Percentiles rank a stretch among this genome's conserved stretches.
phyloP scores from a whole-genome alignment of 805 yeast species.

The Cyberlindnera nakhonratchasimensis region DNA sequence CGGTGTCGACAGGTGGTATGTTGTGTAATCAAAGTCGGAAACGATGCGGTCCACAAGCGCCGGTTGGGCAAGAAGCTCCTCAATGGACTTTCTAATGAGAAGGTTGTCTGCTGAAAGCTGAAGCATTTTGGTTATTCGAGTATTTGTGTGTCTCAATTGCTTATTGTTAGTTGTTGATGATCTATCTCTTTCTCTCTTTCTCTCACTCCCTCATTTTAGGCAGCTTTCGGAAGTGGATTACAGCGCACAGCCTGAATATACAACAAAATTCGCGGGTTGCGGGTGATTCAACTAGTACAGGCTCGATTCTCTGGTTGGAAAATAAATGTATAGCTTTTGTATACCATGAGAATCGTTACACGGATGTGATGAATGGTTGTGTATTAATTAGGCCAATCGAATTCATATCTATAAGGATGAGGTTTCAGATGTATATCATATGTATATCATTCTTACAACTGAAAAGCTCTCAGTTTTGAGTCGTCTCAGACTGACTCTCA shows the following conservation, averaged over 20 bases:
- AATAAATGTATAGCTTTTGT: no score
- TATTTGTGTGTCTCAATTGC: neutral
- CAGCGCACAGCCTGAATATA: no score
- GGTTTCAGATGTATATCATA: no score
- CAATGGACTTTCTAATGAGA: conserved; percentile 74
- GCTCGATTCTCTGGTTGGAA: conserved; percentile 1
- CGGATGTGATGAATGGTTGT: no score
- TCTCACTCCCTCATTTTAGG: neutral
- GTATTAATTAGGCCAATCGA: no score
- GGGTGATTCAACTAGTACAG: no score
- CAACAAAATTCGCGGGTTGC: neutral
- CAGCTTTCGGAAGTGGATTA: no score
- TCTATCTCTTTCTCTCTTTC: neutral
- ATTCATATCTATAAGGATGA: no score
- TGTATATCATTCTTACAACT: no score
- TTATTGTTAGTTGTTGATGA: neutral
- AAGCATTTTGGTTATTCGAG: conserved; percentile 72
- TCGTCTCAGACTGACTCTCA: no score
- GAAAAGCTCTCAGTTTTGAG: no score
- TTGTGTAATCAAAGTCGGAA: conserved; percentile 94
- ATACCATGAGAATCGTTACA: no score
- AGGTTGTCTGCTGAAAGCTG: conserved; percentile 83
- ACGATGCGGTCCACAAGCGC: conserved; percentile 76
- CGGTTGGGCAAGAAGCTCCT: conserved; percentile 60
- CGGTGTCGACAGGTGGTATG: conserved; percentile 89